Evolutionary conservation across 805 yeast genomes (phyloP), one percentile per base, ranked within the genome.

Genomic region (Candida golubevii): DNA sequence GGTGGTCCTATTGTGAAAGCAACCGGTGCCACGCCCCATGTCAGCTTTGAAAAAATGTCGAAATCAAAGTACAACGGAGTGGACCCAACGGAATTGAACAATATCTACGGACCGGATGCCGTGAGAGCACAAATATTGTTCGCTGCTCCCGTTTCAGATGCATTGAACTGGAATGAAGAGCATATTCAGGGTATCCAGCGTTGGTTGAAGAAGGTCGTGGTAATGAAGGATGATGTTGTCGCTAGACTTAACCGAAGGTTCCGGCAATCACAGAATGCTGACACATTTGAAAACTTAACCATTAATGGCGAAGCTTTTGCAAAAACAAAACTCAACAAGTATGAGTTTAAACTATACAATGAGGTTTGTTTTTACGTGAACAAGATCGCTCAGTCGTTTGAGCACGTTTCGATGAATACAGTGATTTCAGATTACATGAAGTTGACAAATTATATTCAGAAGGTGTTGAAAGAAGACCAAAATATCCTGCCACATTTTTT

Each of bases 51-150:
- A 59, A 93, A 93, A 59, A 93, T 93, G 99, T 90, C 97, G 1
- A 93, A 93, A 64, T 90, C 97, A 0, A 93, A 93, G 59, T 83
- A 81, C 59, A 93, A 93, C 58, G 99, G 99, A 12, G 95, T 87
- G 2, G 96, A 91, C 58, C 98, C 98, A 1, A 78, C 72, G 1
- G 78, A 75, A 47, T 86, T 91, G 54, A 89, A 93, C 26, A 59
- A 57, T 9, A 71, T 67, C 32, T 87, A 88, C 61, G 98, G 99
- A 3, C 88, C 97, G 1, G 99, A 93, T 69, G 89, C 96, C 1
- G 86, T 91, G 0, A 77, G 98, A 48, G 98, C 98, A 0, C 97
- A 91, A 59, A 80, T 93, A 47, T 64, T 93, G 11, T 93, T 93
- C 69, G 95, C 85, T 58, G 97, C 97, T 0, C 96, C 98, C 3